A percentile compares a stretch with the other conserved stretches of the same genome.
Conservation (phyloP, 352 stramenopile species). For the Thraustotheca clavata region DNA sequence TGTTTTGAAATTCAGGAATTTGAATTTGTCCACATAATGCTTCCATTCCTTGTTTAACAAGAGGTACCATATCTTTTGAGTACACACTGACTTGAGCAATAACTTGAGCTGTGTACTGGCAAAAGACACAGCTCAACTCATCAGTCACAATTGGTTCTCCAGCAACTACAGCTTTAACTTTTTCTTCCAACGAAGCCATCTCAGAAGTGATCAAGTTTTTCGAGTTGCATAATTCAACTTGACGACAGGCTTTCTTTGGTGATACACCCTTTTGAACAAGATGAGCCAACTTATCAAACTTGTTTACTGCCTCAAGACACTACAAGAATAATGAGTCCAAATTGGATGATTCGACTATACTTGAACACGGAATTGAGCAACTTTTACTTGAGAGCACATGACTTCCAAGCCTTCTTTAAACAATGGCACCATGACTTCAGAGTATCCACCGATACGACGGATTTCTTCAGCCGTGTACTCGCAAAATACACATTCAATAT, state of each 20-base stretch:
- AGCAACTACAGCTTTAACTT: background rate
- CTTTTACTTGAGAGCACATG: background rate
- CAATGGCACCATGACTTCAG: constrained; percentile 6
- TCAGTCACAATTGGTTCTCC: too few relatives aligned
- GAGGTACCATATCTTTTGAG: background rate
- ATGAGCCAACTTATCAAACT: constrained; percentile 11
- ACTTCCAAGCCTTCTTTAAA: constrained; percentile 12
- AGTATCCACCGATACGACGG: background rate
- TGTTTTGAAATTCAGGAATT: too few relatives aligned
- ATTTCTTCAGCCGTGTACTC: constrained; percentile 2
- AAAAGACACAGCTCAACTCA: constrained; percentile 6
- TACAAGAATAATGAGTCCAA: too few relatives aligned
- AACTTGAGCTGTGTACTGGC: background rate
- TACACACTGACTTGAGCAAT: constrained; percentile 2
- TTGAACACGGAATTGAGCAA: background rate
- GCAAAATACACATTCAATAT: constrained; percentile 7
- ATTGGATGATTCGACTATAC: background rate
- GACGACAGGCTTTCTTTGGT: constrained; percentile 10
- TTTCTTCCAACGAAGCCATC: background rate
- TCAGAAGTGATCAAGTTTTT: background rate
- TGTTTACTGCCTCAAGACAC: background rate
- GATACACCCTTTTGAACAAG: constrained; percentile 1
- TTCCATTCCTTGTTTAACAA: constrained; percentile 15
- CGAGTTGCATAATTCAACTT: constrained; percentile 2
- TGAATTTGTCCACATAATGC: background rate